These are phyloP conservation scores for Pythium dissotocum DNA, from an alignment of 352 stramenopile genomes.

Conservation along the genomic window DNA sequence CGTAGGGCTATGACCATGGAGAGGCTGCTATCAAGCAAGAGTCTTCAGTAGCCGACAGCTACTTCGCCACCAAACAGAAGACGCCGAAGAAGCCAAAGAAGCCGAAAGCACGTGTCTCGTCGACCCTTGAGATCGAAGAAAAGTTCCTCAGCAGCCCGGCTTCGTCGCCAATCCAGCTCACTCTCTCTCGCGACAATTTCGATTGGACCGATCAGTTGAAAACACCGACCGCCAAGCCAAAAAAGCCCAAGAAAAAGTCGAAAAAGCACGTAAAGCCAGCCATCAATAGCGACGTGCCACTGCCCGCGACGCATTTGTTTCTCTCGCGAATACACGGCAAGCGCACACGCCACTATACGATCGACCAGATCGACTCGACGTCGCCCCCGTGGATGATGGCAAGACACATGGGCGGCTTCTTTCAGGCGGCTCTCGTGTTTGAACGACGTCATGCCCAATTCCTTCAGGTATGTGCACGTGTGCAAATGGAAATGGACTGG, in stretches of 20 bases:
- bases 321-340: constrained; percentile 63
- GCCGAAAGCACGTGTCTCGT: background rate
- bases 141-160: background rate
- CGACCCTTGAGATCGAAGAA: background rate
- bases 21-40: background rate
- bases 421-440: constrained; percentile 48
- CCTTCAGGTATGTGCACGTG: constrained; percentile 43
- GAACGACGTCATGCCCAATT: constrained; percentile 57
- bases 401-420: constrained; percentile 58
- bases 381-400: constrained; percentile 59
- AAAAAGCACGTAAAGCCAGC: constrained; percentile 18
- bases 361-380: constrained; percentile 46
- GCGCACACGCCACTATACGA: constrained; percentile 36
- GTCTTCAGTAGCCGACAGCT: background rate
- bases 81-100: background rate
- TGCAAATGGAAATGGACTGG: background rate
- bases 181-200: constrained; percentile 10
- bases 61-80: background rate
- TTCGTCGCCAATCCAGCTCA: background rate
- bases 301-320: constrained; percentile 62
- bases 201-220: constrained; percentile 6
- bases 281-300: constrained; percentile 24
- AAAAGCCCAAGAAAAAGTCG: constrained; percentile 26
- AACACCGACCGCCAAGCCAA: background rate
- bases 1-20: background rate